Evolutionary conservation across 225 moss, liverwort and hornwort species (phyloP).

Genomic region (Marchantia paleacea): DNA sequence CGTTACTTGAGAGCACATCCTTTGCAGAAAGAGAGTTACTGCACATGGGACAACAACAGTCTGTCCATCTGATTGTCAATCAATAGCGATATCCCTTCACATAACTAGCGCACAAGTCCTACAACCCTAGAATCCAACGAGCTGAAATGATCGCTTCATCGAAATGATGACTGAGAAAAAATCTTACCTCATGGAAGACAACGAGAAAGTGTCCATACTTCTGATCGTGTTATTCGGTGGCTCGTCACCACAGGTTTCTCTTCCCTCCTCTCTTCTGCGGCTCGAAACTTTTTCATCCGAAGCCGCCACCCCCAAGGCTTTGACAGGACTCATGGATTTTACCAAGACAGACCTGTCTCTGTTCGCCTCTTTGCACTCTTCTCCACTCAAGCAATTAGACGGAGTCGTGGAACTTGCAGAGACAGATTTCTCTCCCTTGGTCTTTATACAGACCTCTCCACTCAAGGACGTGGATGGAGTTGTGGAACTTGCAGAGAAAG

Average conservation of each 20-base stretch:
- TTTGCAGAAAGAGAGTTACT: constrained; percentile 31
- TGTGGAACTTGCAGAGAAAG: background rate
- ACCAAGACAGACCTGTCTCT: background rate
- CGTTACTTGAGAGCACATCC: constrained; percentile 24
- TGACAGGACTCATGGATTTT: background rate
- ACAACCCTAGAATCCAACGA: no score
- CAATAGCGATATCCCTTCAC: background rate
- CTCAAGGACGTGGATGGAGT: no score
- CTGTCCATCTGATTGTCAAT: background rate
- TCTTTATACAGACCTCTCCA: background rate
- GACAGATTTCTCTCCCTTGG: background rate
- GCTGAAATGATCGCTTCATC: background rate
- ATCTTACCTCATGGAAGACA: constrained; percentile 27
- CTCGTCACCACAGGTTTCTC: background rate
- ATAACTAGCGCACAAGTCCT: background rate
- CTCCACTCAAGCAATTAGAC: background rate
- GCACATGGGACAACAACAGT: constrained; percentile 1
- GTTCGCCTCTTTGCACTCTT: no score
- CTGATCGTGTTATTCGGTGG: background rate
- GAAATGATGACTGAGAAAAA: background rate
- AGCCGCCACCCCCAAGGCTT: no score
- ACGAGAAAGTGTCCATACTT: constrained; percentile 6
- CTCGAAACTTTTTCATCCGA: background rate
- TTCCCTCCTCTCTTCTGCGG: no score
- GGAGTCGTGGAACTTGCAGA: background rate